These are phyloP conservation scores for Naegleria fowleri DNA, from an alignment of 208 protist genomes.

Conservation along the genomic window DNA sequence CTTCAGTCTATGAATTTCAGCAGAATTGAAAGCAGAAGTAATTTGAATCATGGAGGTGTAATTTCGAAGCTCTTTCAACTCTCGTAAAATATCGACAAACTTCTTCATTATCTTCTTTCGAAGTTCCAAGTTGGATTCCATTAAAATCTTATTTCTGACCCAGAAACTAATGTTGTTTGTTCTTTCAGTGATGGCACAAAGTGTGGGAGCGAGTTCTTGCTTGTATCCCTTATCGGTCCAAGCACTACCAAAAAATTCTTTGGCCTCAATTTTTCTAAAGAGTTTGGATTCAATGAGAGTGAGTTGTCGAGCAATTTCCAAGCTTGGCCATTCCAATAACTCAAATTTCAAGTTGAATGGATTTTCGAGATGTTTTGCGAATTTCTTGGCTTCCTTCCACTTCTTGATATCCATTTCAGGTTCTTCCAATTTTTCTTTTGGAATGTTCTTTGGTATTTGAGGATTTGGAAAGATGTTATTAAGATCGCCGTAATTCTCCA, in stretches of 20 bases:
- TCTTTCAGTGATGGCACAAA: slow-evolving; percentile 34
- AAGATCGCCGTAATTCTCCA: neutral
- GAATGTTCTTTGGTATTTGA: neutral
- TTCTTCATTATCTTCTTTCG: slow-evolving; percentile 36
- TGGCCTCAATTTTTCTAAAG: slow-evolving; percentile 37
- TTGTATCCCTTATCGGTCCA: slow-evolving; percentile 30
- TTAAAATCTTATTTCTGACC: slow-evolving; percentile 31
- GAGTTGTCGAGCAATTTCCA: slow-evolving; percentile 31
- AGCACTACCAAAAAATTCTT: slow-evolving; percentile 35
- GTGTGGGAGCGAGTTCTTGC: slow-evolving; percentile 33
- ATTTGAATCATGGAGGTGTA: slow-evolving; percentile 36
- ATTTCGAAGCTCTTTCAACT: slow-evolving; percentile 32
- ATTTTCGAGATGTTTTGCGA: neutral
- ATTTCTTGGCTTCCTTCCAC: neutral
- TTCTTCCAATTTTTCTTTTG: neutral
- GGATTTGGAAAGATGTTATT: neutral
- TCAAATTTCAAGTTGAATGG: slow-evolving; percentile 17
- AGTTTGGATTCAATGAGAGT: slow-evolving; percentile 35
- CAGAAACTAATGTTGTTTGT: slow-evolving; percentile 39
- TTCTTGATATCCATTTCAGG: neutral
- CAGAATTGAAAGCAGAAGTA: slow-evolving; percentile 30
- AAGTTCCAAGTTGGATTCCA: slow-evolving; percentile 20
- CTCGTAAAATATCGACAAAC: slow-evolving; percentile 38
- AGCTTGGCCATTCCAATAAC: slow-evolving; percentile 1
- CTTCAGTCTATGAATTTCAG: slow-evolving; percentile 34